phyloP scores from a whole-genome alignment of 2,329 filamentous ascomycete species.

The Neopestalotiopsis clavispora region DNA sequence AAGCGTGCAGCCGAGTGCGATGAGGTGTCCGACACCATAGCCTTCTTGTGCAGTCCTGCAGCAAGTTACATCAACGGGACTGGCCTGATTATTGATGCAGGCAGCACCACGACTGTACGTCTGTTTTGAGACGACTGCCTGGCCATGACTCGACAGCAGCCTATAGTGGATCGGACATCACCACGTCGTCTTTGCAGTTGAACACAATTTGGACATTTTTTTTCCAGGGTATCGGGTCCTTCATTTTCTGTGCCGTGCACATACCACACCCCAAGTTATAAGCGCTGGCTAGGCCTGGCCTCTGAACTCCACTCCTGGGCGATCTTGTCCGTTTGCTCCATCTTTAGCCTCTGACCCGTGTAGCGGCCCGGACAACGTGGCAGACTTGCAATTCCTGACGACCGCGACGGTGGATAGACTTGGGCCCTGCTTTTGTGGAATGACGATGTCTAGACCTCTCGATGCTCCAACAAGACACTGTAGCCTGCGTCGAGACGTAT shows the following conservation, averaged over 20 bases:
- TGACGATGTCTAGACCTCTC: background rate
- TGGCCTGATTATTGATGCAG: background rate
- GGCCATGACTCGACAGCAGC: background rate
- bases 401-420: background rate
- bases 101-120: background rate
- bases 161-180: background rate
- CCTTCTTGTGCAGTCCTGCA: background rate
- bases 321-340: background rate
- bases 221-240: background rate
- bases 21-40: background rate
- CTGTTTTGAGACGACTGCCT: background rate
- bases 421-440: background rate
- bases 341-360: background rate
- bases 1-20: constrained; percentile 2
- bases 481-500: background rate
- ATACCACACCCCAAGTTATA: background rate
- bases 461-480: background rate
- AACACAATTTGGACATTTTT: background rate
- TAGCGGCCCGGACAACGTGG: background rate
- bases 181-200: background rate
- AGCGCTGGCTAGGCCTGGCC: background rate
- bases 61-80: background rate
- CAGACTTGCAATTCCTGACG: background rate
- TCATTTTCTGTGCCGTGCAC: background rate
- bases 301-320: background rate